These are phyloP conservation scores for Abortiporus biennis DNA, from an alignment of 1,284 basidiomycete species.

Conservation along the genomic window DNA sequence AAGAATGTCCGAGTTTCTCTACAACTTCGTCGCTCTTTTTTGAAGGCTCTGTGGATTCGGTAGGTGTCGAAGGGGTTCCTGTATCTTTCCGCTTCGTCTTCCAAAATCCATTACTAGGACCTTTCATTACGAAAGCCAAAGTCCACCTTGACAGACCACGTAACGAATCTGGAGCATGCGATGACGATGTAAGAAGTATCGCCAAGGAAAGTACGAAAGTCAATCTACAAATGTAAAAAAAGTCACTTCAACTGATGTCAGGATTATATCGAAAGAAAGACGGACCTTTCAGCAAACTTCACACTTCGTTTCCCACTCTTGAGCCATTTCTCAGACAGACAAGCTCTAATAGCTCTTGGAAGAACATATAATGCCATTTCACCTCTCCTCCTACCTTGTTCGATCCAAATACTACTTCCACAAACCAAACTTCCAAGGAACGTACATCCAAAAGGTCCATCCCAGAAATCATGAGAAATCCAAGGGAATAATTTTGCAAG, in stretches of 20 bases:
- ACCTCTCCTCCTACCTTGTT: conserved; percentile 59
- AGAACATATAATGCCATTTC: conserved; percentile 77
- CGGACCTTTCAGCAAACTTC: conserved; percentile 48
- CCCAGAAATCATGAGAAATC: conserved; percentile 71
- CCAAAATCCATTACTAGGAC: conserved; percentile 47
- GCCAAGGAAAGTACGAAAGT: conserved; percentile 59
- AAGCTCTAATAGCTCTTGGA: conserved; percentile 59
- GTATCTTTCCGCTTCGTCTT: conserved; percentile 28
- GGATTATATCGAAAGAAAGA: conserved; percentile 3
- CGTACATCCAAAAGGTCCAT: conserved; percentile 64
- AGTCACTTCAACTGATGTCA: neutral
- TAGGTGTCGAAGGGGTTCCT: conserved; percentile 13
- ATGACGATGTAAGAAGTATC: conserved; percentile 55
- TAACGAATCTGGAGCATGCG: conserved; percentile 52
- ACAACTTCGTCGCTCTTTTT: too few species aligned
- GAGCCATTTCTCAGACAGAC: conserved; percentile 48
- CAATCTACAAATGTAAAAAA: conserved; percentile 22
- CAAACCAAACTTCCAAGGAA: conserved; percentile 66
- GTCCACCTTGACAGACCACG: conserved; percentile 71
- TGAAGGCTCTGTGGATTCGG: conserved; percentile 8
- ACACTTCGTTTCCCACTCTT: conserved; percentile 33
- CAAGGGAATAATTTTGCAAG: conserved; percentile 56
- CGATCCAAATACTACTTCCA: conserved; percentile 71
- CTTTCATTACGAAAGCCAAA: conserved; percentile 56
- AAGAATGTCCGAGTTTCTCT: too few species aligned